Evolutionary conservation across 2,329 filamentous ascomycete species (phyloP), one percentile per base, ranked within the genome.

Genomic region (Emergomyces africanus): DNA sequence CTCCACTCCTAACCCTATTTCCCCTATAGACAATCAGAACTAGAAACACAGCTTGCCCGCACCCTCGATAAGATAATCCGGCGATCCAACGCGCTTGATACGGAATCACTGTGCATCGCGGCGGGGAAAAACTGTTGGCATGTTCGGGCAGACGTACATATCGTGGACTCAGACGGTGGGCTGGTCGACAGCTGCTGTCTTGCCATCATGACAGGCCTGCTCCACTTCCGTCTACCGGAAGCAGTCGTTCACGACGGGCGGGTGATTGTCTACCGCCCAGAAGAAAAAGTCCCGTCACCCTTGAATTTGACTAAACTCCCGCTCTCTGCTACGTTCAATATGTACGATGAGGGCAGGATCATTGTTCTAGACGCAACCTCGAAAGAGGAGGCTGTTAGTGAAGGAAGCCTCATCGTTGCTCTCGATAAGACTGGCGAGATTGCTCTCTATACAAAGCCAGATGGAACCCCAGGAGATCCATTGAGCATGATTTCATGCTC

Each of bases 61-160:
- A 82, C 94, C 48, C 85, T 99, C 23, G 94, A 99, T 73, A 96
- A 96, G 76, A 92, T 94, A 9, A 84, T 97, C 61, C 90, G 94
- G 48, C 86, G 94, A 61, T 96, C 91, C 1, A 88, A 88, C 66
- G 92, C 94, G 6, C 83, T 99, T 46, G 92, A 97, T 72, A 96
- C 91, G 39, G 94, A 99, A 75, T 96, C 91, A 3, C 81, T 99
- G 50, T 99, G 94, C 73, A 89, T 99, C 25, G 80, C 96, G 33
- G 90, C 94, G 12, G 91, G 89, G 8, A 81, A 88, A 61, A 96
- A 95, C 73, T 94, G 89, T 77, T 99, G 94, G 85, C 87, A 87
- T 61, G 81, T 99, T 63, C 85, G 92, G 60, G 91, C 89, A 23
- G 92, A 97, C 71, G 83, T 97, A 25, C 94, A 99, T 74, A 85